Percentiles rank a stretch among this genome's conserved stretches.
phyloP scores from a whole-genome alignment of 768 basidiomycete genomes.

The Auricularia cornea region DNA sequence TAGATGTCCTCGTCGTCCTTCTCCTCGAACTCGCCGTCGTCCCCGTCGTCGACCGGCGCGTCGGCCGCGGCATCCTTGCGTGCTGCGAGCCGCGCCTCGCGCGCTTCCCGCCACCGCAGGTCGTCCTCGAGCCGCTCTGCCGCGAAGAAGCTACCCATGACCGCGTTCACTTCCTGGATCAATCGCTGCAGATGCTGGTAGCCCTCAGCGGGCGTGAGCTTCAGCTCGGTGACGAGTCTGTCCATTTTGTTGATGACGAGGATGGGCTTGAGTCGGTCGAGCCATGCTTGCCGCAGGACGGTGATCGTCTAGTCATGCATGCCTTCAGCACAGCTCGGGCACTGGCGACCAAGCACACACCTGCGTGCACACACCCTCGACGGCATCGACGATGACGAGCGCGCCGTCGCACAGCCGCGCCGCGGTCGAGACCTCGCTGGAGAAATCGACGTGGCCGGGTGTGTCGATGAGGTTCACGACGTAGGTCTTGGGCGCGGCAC shows the following conservation, averaged over 20 bases:
- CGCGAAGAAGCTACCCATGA: conserved; percentile 95
- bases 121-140: conserved; percentile 96
- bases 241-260: conserved; percentile 97
- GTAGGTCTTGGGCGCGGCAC: conserved; percentile 52
- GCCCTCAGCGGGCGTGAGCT: conserved; percentile 82
- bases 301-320: conserved; percentile 70
- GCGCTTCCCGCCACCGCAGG: conserved; percentile 85
- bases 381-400: conserved; percentile 89
- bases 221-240: conserved; percentile 87
- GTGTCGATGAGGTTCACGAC: conserved; percentile 96
- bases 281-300: conserved; percentile 91
- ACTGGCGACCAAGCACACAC: conserved; percentile 28
- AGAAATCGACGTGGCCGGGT: conserved; percentile 98
- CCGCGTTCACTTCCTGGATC: conserved; percentile 95
- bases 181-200: conserved; percentile 90
- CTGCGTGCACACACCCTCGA: conserved; percentile 98
- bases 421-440: conserved; percentile 92
- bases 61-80: conserved; percentile 67
- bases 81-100: conserved; percentile 68
- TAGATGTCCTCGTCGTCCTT: conserved; percentile 97
- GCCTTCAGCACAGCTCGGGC: too few relatives aligned
- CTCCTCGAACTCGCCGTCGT: conserved; percentile 68
- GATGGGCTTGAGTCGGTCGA: conserved; percentile 78
- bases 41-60: conserved; percentile 38
- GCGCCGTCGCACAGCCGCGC: conserved; percentile 93